Evolutionary conservation across 2,329 filamentous ascomycete genomes (phyloP), one percentile per base, ranked within the genome.

Genomic region (Phoma herbarum): DNA sequence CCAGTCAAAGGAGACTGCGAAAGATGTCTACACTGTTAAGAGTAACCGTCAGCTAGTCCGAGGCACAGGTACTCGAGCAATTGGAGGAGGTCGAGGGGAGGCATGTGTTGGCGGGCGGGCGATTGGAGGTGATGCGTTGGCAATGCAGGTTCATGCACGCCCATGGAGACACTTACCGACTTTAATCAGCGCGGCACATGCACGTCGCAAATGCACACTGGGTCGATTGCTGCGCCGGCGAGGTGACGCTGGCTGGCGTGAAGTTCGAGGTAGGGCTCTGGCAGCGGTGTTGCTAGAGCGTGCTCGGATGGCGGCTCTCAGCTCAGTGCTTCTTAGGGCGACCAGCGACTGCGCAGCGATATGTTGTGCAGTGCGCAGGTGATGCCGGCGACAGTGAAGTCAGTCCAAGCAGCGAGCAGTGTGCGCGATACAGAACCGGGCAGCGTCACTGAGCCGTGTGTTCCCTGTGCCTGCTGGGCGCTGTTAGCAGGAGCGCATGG

Each of bases 71-170:
- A 68, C 60, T 65, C 59, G 70, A 67, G 74, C 73, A 77, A 77
- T 77, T 77, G 73, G 74, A 65, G 61, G 68, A 72, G 60, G 69
- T 68, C 66, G 68, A 70, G 65, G 66, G 64, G 26, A 61, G 71
- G 70, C 71, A 75, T 75, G 74, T 72, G 76, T 67, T 76, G 74
- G 72, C 72, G 68, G 69, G 69, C 63, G 71, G 71, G 63, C 73
- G 70, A 77, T 78, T 77, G 75, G 75, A 75, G 72, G 70, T 74
- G 77, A 78, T 79, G 77, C 71, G 77, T 61, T 79, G 77, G 74
- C 77, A 77, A 71, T 78, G 75, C 75, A 75, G 72, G 71, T 74
- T 68, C 71, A 75, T 77, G 77, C 76, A 77, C 62, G 71, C 63
- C 65, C 51, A 53, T 52, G 64, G 59, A 62, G 63, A 63, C 66